These are phyloP conservation scores for Pezicula carpinea DNA, from an alignment of 2,329 filamentous ascomycete genomes.

Conservation along the genomic window DNA sequence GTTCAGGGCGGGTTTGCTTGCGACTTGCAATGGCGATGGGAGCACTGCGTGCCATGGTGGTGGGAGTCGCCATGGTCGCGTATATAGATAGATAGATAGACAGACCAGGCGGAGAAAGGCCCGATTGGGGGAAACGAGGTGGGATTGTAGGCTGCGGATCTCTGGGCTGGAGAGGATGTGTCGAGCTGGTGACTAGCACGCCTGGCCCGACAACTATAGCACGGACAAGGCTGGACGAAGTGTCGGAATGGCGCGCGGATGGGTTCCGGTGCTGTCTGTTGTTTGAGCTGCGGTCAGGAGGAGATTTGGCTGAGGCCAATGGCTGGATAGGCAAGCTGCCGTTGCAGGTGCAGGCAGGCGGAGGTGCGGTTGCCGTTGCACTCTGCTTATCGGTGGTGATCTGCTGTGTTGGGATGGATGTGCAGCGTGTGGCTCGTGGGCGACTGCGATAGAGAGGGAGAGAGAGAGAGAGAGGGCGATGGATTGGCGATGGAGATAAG, in stretches of 20 bases:
- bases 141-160: not conserved
- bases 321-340: no score
- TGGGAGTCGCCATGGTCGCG: constrained; percentile 42
- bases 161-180: constrained; percentile 14
- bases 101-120: constrained; percentile 1
- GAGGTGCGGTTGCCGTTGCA: constrained; percentile 7
- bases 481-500: no score
- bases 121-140: not conserved
- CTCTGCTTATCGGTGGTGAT: not conserved
- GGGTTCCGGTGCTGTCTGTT: no score
- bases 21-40: constrained; percentile 64
- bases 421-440: constrained; percentile 3
- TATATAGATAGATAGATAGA: constrained; percentile 21
- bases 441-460: no score
- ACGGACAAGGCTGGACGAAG: no score
- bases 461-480: no score
- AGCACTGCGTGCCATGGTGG: constrained; percentile 53
- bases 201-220: no score
- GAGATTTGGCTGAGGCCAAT: no score
- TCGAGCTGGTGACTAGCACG: constrained; percentile 21
- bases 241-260: no score
- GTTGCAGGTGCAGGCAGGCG: constrained; percentile 9
- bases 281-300: no score
- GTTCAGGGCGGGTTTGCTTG: constrained; percentile 35
- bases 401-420: constrained; percentile 18